These are phyloP conservation scores for Botrytis deweyae DNA, from an alignment of 2,329 filamentous ascomycete species.

Conservation along the genomic window DNA sequence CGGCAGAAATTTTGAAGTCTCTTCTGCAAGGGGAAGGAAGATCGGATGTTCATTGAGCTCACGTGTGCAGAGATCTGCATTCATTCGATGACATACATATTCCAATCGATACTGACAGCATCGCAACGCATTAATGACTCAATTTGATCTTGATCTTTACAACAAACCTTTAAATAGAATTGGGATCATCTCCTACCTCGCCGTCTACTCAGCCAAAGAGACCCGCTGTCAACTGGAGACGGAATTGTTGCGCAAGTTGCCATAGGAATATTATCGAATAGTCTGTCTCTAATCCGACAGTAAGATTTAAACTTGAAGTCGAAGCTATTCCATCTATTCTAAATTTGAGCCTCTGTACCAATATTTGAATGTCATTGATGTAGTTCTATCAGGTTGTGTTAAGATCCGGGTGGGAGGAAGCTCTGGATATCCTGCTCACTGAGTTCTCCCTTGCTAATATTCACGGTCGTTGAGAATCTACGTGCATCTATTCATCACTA, in stretches of 20 bases:
- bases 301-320: neutral
- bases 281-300: neutral
- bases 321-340: neutral
- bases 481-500: neutral
- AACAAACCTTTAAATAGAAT: neutral
- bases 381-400: no score
- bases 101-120: neutral
- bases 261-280: neutral
- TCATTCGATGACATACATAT: neutral
- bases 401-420: rapidly evolving
- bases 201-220: no score
- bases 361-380: neutral
- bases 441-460: neutral
- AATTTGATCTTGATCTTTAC: neutral
- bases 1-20: neutral
- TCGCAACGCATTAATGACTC: neutral
- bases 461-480: rapidly evolving
- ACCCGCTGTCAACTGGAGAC: neutral
- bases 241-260: neutral
- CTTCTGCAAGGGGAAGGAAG: no score
- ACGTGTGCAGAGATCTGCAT: neutral
- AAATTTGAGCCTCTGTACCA: neutral
- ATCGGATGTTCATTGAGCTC: neutral
- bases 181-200: neutral
- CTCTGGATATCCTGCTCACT: neutral